A percentile compares a stretch with the other conserved stretches of the same genome.
Evolutionary conservation across 2,329 filamentous ascomycete species (phyloP).

Genomic region (Botrytis squamosa): DNA sequence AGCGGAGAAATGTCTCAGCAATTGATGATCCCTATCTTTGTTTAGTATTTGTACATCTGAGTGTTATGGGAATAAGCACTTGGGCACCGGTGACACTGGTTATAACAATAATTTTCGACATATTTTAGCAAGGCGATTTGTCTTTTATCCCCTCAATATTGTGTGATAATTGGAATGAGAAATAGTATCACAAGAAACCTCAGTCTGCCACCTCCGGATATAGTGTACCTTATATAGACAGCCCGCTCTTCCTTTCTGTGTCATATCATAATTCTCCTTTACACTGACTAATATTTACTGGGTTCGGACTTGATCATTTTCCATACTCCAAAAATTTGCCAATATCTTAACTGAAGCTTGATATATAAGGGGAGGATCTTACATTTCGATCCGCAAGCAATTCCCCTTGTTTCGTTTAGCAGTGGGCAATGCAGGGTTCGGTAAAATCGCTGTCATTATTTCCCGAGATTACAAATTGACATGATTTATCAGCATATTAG

Average conservation of each 20-base stretch:
- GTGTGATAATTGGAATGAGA: background rate
- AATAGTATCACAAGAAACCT: background rate
- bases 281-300: background rate
- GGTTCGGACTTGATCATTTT: background rate
- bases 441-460: background rate
- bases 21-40: background rate
- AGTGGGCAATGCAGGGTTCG: background rate
- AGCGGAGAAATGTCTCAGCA: background rate
- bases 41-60: background rate
- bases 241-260: background rate
- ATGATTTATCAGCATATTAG: background rate
- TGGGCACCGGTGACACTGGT: background rate
- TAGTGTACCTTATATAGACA: background rate
- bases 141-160: background rate
- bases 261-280: too few species aligned
- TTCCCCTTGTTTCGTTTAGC: background rate
- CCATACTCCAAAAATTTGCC: background rate
- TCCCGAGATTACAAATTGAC: background rate
- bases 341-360: too few species aligned
- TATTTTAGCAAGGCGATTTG: background rate
- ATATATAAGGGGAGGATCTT: background rate
- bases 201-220: background rate
- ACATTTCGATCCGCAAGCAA: background rate
- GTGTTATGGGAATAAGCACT: background rate
- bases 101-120: slow-evolving; percentile 13